These are phyloP conservation scores for Huntiella moniliformis DNA, from an alignment of 2,329 filamentous ascomycete genomes.

Conservation along the genomic window DNA sequence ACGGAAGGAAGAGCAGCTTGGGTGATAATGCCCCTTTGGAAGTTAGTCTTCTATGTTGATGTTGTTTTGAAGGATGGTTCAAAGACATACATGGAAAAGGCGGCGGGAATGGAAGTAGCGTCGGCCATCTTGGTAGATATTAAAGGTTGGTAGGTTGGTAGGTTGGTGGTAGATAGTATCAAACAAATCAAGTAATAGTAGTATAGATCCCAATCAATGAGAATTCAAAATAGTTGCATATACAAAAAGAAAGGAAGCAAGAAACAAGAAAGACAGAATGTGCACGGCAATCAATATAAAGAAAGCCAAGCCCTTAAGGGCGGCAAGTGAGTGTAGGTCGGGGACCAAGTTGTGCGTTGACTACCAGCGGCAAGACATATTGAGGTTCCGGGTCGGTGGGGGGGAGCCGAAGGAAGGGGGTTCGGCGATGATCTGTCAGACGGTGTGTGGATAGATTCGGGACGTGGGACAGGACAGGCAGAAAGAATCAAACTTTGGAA, in stretches of 20 bases:
- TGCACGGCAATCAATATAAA: slow-evolving; percentile 15
- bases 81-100: slow-evolving; percentile 13
- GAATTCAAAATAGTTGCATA: not conserved
- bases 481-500: too few species aligned
- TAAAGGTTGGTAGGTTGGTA: not conserved
- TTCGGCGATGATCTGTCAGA: too few species aligned
- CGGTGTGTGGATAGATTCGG: too few species aligned
- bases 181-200: not conserved
- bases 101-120: slow-evolving; percentile 1
- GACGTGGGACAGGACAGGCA: too few species aligned
- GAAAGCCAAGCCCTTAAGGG: not conserved
- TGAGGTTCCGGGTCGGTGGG: not conserved
- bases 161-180: not conserved
- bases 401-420: too few species aligned
- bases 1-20: slow-evolving; percentile 29
- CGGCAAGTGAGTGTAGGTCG: not conserved
- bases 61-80: slow-evolving; percentile 28
- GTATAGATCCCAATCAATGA: not conserved
- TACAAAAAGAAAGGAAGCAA: not conserved
- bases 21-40: slow-evolving; percentile 39
- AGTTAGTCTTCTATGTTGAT: slow-evolving; percentile 24
- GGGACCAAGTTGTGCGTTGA: not conserved
- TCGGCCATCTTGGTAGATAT: not conserved
- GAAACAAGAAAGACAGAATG: slow-evolving; percentile 2
- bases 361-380: slow-evolving; percentile 4